These are phyloP conservation scores for Pugionium cornutum DNA, from an alignment of 345 rosid genomes.

Conservation along the genomic window DNA sequence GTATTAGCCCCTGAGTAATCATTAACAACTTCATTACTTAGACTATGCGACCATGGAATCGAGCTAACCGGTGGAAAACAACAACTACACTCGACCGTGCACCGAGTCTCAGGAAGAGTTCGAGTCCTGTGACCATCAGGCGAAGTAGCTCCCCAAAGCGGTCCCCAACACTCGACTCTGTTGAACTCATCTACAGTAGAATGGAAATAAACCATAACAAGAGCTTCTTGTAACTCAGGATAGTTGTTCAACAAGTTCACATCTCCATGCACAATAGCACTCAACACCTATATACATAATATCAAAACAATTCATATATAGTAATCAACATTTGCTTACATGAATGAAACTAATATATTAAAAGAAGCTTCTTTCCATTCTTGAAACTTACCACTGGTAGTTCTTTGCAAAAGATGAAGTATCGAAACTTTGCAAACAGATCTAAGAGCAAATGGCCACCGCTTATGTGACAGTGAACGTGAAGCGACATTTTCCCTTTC, in stretches of 20 bases:
- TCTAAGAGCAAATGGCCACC: conserved; percentile 91
- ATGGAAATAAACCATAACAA: conserved; percentile 91
- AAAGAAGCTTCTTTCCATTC: neutral
- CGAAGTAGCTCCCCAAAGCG: conserved; percentile 51
- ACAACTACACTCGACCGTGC: conserved; percentile 51
- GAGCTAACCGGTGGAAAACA: conserved; percentile 60
- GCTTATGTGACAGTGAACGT: conserved; percentile 95
- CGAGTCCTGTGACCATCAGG: conserved; percentile 16
- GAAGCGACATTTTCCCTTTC: conserved; percentile 87
- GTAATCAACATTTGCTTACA: conserved; percentile 1
- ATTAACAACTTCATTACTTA: conserved; percentile 9
- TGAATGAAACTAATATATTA: neutral
- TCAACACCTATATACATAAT: conserved; percentile 53
- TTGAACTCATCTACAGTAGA: conserved; percentile 75
- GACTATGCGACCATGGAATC: conserved; percentile 49
- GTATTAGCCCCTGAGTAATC: conserved; percentile 19
- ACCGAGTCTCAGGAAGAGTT: conserved; percentile 40
- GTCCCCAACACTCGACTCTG: conserved; percentile 87
- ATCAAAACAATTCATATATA: neutral
- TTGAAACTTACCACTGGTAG: conserved; percentile 72
- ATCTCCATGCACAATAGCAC: conserved; percentile 86
- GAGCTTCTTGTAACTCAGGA: conserved; percentile 76
- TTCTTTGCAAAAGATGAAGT: conserved; percentile 88
- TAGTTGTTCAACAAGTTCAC: conserved; percentile 58
- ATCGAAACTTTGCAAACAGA: conserved; percentile 66